Base-by-base conservation (phyloP, 805 yeast genomes). In the Millerozyma acaciae region DNA sequence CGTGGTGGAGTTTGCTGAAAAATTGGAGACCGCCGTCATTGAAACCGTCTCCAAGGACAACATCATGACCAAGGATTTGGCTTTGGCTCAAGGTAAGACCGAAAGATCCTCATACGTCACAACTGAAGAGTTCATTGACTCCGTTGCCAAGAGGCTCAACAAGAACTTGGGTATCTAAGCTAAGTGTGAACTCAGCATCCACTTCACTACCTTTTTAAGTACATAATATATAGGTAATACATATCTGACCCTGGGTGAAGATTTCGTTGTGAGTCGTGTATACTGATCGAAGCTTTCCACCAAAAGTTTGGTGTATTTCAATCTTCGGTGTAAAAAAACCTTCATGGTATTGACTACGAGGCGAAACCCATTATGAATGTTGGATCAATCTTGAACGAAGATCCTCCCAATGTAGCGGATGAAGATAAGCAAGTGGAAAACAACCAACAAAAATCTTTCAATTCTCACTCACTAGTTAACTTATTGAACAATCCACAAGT, bases 31-130 rank as follows among this genome's bases (percentile, higher is more conserved):
- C 55, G 94, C 96, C 34, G 85, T 90, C 30, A 65, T 86, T 41
- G 93, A 85, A 47, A 84, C 96, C 18, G 97, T 90, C 22, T 77
- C 75, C 41, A 64, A 68, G 21, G 96, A 86, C 55, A 84, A 84
- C 36, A 80, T 81, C 53, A 90, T 90, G 97, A 90, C 97, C 53
- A 90, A 90, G 70, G 97, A 90, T 64, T 75, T 90, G 57, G 96
- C 97, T 8, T 73, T 89, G 44, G 86, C 95, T 33, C 74, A 78
- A 48, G 96, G 96, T 41, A 83, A 79, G 66, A 84, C 94, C 35
- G 84, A 80, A 48, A 80, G 96, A 60, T 65, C 78, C 13, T 53
- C 82, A 22, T 89, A 86, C 48, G 97, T 88, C 25, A 82, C 94
- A 33, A 90, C 97, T 33, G 93, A 84, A 58, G 96, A 87, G 62